Conservation (phyloP, 2,329 filamentous ascomycete genomes). For the Venturia carpophila region DNA sequence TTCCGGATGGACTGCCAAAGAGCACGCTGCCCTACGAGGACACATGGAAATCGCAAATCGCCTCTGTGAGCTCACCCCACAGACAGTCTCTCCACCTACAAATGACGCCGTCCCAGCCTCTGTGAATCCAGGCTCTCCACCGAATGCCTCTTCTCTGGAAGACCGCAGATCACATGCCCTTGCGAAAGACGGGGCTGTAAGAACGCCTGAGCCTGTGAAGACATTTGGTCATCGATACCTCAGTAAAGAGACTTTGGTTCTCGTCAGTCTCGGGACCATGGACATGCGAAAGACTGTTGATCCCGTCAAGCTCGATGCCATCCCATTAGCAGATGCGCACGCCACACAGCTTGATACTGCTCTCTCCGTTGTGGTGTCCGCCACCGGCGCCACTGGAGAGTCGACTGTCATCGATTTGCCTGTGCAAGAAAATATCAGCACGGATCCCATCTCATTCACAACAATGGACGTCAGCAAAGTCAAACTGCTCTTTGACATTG, state of each 20-base stretch:
- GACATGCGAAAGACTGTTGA: constrained; percentile 76
- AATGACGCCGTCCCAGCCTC: constrained; percentile 24
- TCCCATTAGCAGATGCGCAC: constrained; percentile 81
- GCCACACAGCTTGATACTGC: constrained; percentile 91
- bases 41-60: constrained; percentile 72
- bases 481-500: constrained; percentile 86
- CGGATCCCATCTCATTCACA: constrained; percentile 86
- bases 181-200: constrained; percentile 35
- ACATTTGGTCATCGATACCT: constrained; percentile 95
- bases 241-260: constrained; percentile 76
- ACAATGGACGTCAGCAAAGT: constrained; percentile 71
- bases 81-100: constrained; percentile 23
- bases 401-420: constrained; percentile 85
- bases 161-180: constrained; percentile 36
- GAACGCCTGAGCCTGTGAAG: constrained; percentile 72
- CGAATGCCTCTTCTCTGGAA: constrained; percentile 51
- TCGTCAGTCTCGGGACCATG: constrained; percentile 92
- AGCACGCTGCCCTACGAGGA: constrained; percentile 84
- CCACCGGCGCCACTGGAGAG: constrained; percentile 76
- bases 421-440: constrained; percentile 86
- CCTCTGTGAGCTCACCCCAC: constrained; percentile 51
- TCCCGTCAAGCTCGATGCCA: constrained; percentile 78
- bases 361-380: constrained; percentile 82
- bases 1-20: constrained; percentile 88
- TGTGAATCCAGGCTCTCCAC: constrained; percentile 35